phyloP scores from a whole-genome alignment of 2,329 filamentous ascomycete species.

The Scedosporium apiospermum region DNA sequence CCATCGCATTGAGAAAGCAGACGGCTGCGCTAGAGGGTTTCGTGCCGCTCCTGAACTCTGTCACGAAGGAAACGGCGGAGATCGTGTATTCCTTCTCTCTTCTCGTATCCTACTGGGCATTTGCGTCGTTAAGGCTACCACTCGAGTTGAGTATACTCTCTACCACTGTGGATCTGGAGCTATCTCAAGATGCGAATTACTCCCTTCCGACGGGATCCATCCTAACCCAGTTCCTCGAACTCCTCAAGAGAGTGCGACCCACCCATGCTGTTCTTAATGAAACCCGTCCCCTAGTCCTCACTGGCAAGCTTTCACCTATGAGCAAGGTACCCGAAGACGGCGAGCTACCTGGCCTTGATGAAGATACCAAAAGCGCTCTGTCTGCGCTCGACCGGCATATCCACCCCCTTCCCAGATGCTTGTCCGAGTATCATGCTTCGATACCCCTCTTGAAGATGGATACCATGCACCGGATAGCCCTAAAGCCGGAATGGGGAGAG shows the following conservation, averaged over 20 bases:
- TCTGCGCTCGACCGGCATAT: neutral
- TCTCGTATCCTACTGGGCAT: constrained; percentile 12
- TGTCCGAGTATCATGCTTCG: neutral
- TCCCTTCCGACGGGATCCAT: neutral
- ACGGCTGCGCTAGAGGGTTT: constrained; percentile 9
- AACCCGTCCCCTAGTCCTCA: neutral
- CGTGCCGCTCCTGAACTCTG: constrained; percentile 3
- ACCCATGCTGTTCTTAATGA: neutral
- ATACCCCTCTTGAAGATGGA: neutral
- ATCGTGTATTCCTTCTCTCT: constrained; percentile 9
- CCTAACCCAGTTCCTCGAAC: constrained; percentile 4
- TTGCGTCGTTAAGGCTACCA: constrained; percentile 10
- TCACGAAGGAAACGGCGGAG: constrained; percentile 5
- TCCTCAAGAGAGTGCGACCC: neutral
- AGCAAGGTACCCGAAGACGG: neutral
- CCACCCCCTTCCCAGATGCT: neutral
- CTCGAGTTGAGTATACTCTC: constrained; percentile 8
- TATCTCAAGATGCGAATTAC: neutral
- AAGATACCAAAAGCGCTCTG: neutral
- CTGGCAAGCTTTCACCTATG: neutral
- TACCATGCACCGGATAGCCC: constrained; percentile 6
- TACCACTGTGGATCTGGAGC: neutral
- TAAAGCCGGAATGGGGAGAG: constrained; percentile 4
- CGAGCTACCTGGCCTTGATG: neutral
- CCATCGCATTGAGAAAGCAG: constrained; percentile 8